A percentile compares a stretch with the other conserved stretches of the same genome.
These are phyloP conservation scores for Piromyces finnis DNA, from an alignment of 192 early-diverging fungal genomes.

Conservation along the genomic window DNA sequence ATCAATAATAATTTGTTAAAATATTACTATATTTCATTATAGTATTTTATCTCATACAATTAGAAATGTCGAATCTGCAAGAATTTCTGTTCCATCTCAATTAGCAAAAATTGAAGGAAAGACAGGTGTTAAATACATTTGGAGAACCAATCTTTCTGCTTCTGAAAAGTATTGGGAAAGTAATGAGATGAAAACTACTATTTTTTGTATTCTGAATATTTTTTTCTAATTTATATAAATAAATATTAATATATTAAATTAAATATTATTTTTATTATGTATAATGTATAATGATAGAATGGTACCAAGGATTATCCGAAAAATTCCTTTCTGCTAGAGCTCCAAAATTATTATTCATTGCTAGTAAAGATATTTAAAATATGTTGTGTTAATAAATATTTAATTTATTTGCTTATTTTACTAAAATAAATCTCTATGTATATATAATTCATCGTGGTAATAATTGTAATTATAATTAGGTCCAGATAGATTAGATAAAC, in stretches of 20 bases:
- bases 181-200: too few species aligned
- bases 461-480: too few species aligned
- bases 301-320: constrained; percentile 46
- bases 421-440: too few species aligned
- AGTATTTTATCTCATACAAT: constrained; percentile 43
- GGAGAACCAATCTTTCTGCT: constrained; percentile 41
- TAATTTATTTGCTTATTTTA: too few species aligned
- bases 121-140: constrained; percentile 13
- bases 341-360: constrained; percentile 47
- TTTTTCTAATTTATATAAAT: too few species aligned
- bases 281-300: constrained; percentile 15
- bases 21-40: too few species aligned
- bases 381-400: too few species aligned
- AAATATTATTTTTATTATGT: too few species aligned
- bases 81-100: constrained; percentile 50
- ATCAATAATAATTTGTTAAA: too few species aligned
- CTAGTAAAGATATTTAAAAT: constrained; percentile 16
- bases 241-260: too few species aligned
- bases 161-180: constrained; percentile 50
- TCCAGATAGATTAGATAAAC: constrained; percentile 56
- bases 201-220: too few species aligned
- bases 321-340: constrained; percentile 42
- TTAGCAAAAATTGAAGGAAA: constrained; percentile 8
- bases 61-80: constrained; percentile 43
- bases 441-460: too few species aligned